phyloP scores from a whole-genome alignment of 2,329 filamentous ascomycete genomes.

The Aspergillus awamori region DNA sequence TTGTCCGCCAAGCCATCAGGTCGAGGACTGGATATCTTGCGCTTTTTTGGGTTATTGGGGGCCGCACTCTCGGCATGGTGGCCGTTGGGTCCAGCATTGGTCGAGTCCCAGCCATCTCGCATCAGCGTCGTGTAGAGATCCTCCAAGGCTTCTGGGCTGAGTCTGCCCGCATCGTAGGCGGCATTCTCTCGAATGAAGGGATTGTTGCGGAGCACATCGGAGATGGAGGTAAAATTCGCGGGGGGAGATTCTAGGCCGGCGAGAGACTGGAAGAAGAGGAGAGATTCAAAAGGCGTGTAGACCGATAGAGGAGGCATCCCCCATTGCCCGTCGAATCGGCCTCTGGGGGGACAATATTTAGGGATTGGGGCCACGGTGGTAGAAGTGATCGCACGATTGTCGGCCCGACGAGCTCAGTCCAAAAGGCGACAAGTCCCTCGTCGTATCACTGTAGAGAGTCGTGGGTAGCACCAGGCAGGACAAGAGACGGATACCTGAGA shows the following conservation, averaged over 20 bases:
- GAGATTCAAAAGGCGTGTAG: slow-evolving; percentile 83
- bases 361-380: slow-evolving; percentile 44
- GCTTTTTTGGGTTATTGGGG: slow-evolving; percentile 65
- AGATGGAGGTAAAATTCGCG: slow-evolving; percentile 70
- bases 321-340: slow-evolving; percentile 46
- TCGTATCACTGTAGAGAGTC: slow-evolving; percentile 6
- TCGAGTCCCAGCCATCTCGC: slow-evolving; percentile 67
- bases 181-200: slow-evolving; percentile 69
- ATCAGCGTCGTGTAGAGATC: slow-evolving; percentile 76
- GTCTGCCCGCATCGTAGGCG: slow-evolving; percentile 71
- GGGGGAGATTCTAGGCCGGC: slow-evolving; percentile 67
- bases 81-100: slow-evolving; percentile 31
- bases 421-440: slow-evolving; percentile 6
- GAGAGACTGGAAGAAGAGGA: slow-evolving; percentile 82
- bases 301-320: slow-evolving; percentile 63
- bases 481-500: slow-evolving; percentile 1
- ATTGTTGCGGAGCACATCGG: slow-evolving; percentile 73
- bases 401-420: slow-evolving; percentile 13
- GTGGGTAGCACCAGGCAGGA: slow-evolving; percentile 13
- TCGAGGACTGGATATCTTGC: slow-evolving; percentile 70
- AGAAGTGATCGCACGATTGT: slow-evolving; percentile 16
- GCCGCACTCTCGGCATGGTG: slow-evolving; percentile 28
- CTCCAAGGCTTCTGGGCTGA: slow-evolving; percentile 77
- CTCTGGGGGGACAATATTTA: slow-evolving; percentile 36
- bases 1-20: slow-evolving; percentile 66